Evolutionary conservation across 495 filamentous ascomycete genomes (phyloP), one percentile per base, ranked within the genome.

Genomic region (Hypomontagnella submonticulosa): DNA sequence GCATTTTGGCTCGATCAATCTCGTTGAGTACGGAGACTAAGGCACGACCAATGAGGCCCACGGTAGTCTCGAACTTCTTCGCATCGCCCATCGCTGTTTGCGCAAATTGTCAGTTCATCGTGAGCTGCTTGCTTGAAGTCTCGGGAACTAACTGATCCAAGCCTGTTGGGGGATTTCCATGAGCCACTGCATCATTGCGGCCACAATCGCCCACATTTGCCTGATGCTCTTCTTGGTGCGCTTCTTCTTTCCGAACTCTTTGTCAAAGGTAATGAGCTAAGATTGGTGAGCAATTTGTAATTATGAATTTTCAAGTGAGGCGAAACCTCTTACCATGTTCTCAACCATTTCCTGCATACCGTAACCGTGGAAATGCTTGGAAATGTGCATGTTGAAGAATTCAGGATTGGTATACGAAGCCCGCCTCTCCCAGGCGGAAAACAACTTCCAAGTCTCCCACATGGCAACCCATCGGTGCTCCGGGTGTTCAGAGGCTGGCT

Each of bases 361-460:
- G 4, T 58, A 12, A 16, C 65, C 59, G 20, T 68, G 65, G 49
- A 68, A 68, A 10, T 48, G 30, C 27, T 59, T 68, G 37, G 15
- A 15, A n/a, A 68, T 62, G 13, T 50, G 18, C 59, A 68, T 59
- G 5, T 59, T 59, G 43, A 63, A 68, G n/a, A 63, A 68, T 9
- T 68, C 65, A 11, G 65, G 65, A 15, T 68, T 63, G 0, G 59
- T 68, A 36, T 58, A 63, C 3, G 65, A 59, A 43, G 65, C 59
- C 37, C 59, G 65, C 13, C 38, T 63, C 55, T 63, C 65, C 51
- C 59, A 68, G 4, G 41, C 18, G 48, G 51, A 52, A n/a, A 63
- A 68, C 42, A 63, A 11, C 15, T 68, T 63, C 65, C 65, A 68
- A 0, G 65, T 63, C 38, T 63, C 57, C 65, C 65, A 68, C 65